A percentile compares a stretch with the other conserved stretches of the same genome.
phyloP scores from a whole-genome alignment of 345 rosid genomes.

The Citrus inodora region DNA sequence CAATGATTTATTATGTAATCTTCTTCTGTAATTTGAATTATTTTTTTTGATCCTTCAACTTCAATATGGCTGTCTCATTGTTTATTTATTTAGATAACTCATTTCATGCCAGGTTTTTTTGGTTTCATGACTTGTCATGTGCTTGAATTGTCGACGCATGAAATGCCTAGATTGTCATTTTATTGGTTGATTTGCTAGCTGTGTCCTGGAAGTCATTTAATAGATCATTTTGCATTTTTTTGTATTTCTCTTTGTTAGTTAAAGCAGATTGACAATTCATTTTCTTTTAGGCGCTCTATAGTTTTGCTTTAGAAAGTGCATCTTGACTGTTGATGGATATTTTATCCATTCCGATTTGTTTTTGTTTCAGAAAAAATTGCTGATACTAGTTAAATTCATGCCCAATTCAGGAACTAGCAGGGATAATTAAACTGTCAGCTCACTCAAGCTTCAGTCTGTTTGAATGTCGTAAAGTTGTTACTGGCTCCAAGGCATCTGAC shows the following conservation, averaged over 20 bases:
- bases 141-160: neutral
- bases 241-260: neutral
- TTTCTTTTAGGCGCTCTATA: neutral
- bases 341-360: neutral
- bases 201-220: neutral
- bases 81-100: neutral
- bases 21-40: neutral
- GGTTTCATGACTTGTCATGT: neutral
- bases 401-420: constrained; percentile 80
- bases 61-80: neutral
- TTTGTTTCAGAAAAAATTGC: neutral
- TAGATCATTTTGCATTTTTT: neutral
- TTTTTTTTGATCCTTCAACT: neutral
- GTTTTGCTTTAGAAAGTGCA: neutral
- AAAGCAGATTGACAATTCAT: neutral
- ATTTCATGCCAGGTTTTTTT: neutral
- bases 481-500: constrained; percentile 88
- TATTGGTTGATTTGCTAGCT: neutral
- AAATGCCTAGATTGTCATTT: neutral
- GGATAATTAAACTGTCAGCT: constrained; percentile 83
- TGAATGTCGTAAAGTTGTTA: constrained; percentile 93
- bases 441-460: constrained; percentile 92
- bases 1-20: neutral
- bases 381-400: constrained; percentile 16
- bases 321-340: neutral